Base-by-base conservation (phyloP, 345 rosid genomes). In the Hibiscus trionum region DNA sequence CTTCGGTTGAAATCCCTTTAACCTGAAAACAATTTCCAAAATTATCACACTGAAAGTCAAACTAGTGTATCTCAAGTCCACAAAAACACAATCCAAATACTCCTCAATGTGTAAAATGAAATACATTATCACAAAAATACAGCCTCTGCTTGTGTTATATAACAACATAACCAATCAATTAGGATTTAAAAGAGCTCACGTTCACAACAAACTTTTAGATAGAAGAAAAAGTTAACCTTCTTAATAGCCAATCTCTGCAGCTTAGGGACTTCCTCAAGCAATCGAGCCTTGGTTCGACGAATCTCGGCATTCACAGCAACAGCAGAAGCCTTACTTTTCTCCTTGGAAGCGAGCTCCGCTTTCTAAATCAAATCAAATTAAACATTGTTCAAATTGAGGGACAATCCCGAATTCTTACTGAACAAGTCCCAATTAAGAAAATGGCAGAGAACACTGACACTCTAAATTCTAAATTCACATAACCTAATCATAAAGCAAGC, bases 241-340 rank as follows among this genome's bases (percentile, higher is more conserved):
- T 91, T 96, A 50, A 93, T 74, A 39, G 98, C 98, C 87, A 93
- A 82, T 80, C 91, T 88, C 86, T 91, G 98, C 85, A 96, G 78
- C 79, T 93, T 89, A 6, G 96, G 96, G 74, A 91, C 90, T 73
- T 93, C 99, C 83, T 93, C 99, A 0, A 84, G 83, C 77, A 96
- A 84, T 57, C 91, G 82, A 29, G 96, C 98, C 80, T 96, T 96
- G 11, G 91, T 88, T 44, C 99, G 74, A 47, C 99, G 98, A 71
- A 96, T 86, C 88, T 96, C 99, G 39, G 96, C 98, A 62, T 96
- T 92, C 84, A 96, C 61, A 58, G 97, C 98, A 64, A 93, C 99
- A 14, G 88, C 91, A 68, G 99, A 80, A 49, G 96, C 99, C 76
- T 86, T 88, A 12, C 76, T 88, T 72, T 88, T 92, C 88, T 92